Conservation (phyloP, 805 yeast species). For the Nakazawaea peltata region DNA sequence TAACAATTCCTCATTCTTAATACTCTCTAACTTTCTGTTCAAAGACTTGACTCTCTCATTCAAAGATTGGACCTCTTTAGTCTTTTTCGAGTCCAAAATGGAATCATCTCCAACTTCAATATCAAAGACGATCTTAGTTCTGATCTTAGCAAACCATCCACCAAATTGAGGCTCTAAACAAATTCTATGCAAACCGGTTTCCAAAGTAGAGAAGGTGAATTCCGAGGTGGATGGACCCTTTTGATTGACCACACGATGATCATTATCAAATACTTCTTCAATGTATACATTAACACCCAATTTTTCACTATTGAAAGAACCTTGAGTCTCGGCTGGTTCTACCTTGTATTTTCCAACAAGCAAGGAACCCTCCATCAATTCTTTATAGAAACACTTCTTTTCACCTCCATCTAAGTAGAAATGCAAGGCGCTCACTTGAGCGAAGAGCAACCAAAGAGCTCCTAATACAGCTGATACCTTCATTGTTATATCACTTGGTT, state of each 20-base stretch:
- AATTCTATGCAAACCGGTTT: conserved; percentile 77
- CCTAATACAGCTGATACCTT: conserved; percentile 1
- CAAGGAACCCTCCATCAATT: conserved; percentile 40
- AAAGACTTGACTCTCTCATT: conserved; percentile 49
- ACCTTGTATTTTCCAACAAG: conserved; percentile 42
- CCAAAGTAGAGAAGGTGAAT: conserved; percentile 75
- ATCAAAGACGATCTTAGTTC: conserved; percentile 57
- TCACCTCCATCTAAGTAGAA: conserved; percentile 45
- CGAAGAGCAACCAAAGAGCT: conserved; percentile 8
- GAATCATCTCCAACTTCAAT: conserved; percentile 61
- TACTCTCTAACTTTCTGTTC: conserved; percentile 46
- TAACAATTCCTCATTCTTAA: conserved; percentile 57
- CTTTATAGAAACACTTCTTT: conserved; percentile 49
- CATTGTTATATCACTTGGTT: too few relatives aligned
- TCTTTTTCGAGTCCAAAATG: conserved; percentile 53
- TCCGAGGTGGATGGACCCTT: conserved; percentile 52
- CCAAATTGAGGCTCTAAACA: conserved; percentile 46
- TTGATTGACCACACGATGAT: conserved; percentile 71
- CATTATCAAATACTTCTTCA: conserved; percentile 70
- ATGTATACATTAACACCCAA: conserved; percentile 15
- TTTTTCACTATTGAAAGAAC: conserved; percentile 7
- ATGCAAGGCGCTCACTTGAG: conserved; percentile 31
- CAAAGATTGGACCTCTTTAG: conserved; percentile 43
- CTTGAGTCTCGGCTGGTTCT: conserved; percentile 29
- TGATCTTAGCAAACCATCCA: conserved; percentile 34